Conservation (phyloP, 768 basidiomycete genomes). For the Plicaturopsis crispa region DNA sequence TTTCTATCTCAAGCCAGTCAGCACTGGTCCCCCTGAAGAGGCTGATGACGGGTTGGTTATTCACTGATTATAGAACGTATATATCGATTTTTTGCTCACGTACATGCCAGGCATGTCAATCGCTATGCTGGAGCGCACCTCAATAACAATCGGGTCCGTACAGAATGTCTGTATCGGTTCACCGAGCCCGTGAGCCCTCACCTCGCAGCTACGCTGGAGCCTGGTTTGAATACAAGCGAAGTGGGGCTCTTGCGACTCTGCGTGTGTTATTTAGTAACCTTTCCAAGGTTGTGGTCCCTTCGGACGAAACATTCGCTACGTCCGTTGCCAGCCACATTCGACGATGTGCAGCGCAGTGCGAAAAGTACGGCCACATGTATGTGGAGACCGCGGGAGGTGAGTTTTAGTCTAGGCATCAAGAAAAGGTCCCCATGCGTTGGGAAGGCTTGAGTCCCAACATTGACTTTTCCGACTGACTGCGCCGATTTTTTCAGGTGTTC, state of each 20-base stretch:
- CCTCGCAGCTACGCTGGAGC: constrained; percentile 59
- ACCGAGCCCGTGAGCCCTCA: constrained; percentile 92
- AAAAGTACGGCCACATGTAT: constrained; percentile 52
- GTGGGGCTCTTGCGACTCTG: neutral
- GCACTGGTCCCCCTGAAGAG: constrained; percentile 73
- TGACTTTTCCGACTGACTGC: constrained; percentile 3
- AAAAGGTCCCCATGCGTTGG: constrained; percentile 5
- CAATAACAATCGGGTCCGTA: constrained; percentile 36
- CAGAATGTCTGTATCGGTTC: constrained; percentile 76
- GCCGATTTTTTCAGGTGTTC: constrained; percentile 55
- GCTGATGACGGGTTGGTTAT: constrained; percentile 77
- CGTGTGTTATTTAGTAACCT: neutral
- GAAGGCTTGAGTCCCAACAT: constrained; percentile 4
- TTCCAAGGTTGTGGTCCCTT: constrained; percentile 35
- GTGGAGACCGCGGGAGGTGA: constrained; percentile 95
- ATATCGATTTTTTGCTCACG: constrained; percentile 4
- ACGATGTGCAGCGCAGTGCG: constrained; percentile 31
- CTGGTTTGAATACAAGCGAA: constrained; percentile 11
- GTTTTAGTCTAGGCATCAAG: constrained; percentile 16
- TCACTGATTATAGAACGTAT: too few relatives aligned
- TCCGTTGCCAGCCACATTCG: constrained; percentile 60
- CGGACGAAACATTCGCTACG: constrained; percentile 60
- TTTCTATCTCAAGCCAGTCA: constrained; percentile 84
- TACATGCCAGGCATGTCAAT: constrained; percentile 51
- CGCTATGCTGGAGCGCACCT: constrained; percentile 37